Evolutionary conservation across 2,329 filamentous ascomycete genomes (phyloP), one percentile per base, ranked within the genome.

Genomic region (Eurotiales sp.): DNA sequence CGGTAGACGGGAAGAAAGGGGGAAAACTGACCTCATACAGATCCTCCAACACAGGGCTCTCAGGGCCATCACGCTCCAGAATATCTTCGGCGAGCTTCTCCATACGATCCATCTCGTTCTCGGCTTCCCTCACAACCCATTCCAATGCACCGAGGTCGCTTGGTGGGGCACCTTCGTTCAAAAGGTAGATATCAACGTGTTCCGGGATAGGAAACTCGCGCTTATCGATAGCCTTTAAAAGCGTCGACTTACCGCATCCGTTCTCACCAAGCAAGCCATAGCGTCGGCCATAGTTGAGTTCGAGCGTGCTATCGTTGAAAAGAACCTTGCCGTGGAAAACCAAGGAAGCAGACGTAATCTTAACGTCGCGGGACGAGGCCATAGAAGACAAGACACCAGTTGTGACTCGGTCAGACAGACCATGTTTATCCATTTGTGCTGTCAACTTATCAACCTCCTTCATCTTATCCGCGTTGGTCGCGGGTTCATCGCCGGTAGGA

Each of bases 241-340:
- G 76, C n/a, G 93, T 99, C 59, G 88, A 95, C 82, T 99, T 99
- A 72, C 93, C 93, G 74, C 93, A 99, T 60, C 93, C 93, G 86
- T 99, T 99, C 82, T 99, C 93, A 67, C 93, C 93, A 58, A 99
- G 78, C 53, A 99, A 80, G 71, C 93, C 93, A 71, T 99, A 99
- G 65, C 93, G 85, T 65, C 91, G 88, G 60, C 88, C 90, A 70
- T 90, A 93, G 70, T 88, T 92, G 66, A 99, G 81, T 75, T 99
- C 95, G 71, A 99, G 80, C 46, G 86, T 95, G 58, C 88, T 88
- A 74, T 99, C 93, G 69, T 86, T 92, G 75, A 99, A 88, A 55
- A 99, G 85, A 61, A 97, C 93, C 63, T 88, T 90, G 64, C 95
- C 93, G 81, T 99, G 95, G 84, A 99, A 99, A 58, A 96, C 92